Conservation (phyloP, 208 protist genomes). For the Leptomonas seymouri region DNA sequence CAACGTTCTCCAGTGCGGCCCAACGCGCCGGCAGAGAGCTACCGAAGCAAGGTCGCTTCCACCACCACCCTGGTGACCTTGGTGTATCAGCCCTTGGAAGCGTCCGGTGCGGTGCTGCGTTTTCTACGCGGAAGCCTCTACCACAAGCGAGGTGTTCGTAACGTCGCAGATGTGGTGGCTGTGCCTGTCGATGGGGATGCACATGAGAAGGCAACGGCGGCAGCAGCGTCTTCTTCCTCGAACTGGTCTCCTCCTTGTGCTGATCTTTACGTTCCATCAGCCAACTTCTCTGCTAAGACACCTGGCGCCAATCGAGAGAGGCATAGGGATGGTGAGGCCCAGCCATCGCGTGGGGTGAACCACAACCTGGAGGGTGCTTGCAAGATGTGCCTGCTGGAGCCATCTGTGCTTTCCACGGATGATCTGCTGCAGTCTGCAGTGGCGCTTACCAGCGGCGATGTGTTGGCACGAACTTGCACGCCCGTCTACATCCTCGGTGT, state of each 20-base stretch:
- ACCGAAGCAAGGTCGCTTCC: slow-evolving; percentile 22
- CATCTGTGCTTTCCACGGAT: background rate
- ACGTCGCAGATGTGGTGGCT: slow-evolving; percentile 43
- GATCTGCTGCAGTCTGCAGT: background rate
- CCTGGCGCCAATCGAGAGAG: background rate
- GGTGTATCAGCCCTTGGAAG: slow-evolving; percentile 40
- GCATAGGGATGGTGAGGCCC: background rate
- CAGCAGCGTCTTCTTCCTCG: background rate
- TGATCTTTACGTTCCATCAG: slow-evolving; percentile 1
- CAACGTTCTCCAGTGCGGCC: slow-evolving; percentile 1
- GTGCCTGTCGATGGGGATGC: background rate
- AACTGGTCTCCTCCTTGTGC: background rate
- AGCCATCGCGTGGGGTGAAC: background rate
- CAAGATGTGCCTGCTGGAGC: slow-evolving; percentile 34
- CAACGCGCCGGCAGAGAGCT: slow-evolving; percentile 13
- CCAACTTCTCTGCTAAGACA: background rate
- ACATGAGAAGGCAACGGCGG: background rate
- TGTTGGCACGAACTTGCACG: background rate
- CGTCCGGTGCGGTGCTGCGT: slow-evolving; percentile 48
- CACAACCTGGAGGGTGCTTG: slow-evolving; percentile 9
- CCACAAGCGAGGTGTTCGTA: slow-evolving; percentile 64
- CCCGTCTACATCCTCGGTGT: slow-evolving; percentile 17
- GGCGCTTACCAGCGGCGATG: background rate
- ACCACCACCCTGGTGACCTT: slow-evolving; percentile 44
- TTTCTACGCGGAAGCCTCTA: slow-evolving; percentile 59